Base-by-base conservation (phyloP, 2,329 filamentous ascomycete species). In the Daldinia eschscholtzii region DNA sequence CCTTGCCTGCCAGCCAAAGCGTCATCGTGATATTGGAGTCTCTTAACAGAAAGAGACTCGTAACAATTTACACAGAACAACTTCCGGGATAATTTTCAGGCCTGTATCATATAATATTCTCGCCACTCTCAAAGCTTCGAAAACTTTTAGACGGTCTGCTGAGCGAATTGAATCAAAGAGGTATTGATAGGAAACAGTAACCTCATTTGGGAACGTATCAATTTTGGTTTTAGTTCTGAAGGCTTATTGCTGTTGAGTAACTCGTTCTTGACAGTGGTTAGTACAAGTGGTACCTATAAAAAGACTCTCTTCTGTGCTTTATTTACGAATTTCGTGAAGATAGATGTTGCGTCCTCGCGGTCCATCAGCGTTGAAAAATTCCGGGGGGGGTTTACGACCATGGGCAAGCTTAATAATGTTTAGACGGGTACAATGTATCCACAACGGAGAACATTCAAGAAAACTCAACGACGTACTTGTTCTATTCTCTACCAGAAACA, bases 401-500 rank as follows among this genome's bases (percentile, higher is more conserved):
- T 26, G 30, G 10, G 30, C 46, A 50, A 50, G 18, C 13, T 1
- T 30, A 5, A 26, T 18, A 26, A 50, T 50, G 26, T 50, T 12
- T 28, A 2, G 26, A 50, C 9, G 26, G 3, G 46, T 50, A 28
- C 44, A 48, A 26, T 48, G 44, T 26, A 50, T 50, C 3, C 15
- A 23, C 7, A 72, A 13, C 33, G 57, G 64, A 7, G 67, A 64
- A 18, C 67, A 70, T 37, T 64, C 41, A 6, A 6, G 50, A 52
- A 46, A 72, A 70, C 15, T 58, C 64, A 41, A 68, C 37, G 20
- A 46, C 57, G 23, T 70, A 70, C 46, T 68, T 62, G 30, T 65
- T 70, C 67, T 62, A 72, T 59, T 72, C 70, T 48, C 70, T 65
- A 28, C 70, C 68, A 18, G 67, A 58, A 42, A 72, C 64, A 28